Percentiles rank a stretch among this genome's conserved stretches.
Evolutionary conservation across 257 asterid species (phyloP).

Genomic region (Penstemon barbatus): DNA sequence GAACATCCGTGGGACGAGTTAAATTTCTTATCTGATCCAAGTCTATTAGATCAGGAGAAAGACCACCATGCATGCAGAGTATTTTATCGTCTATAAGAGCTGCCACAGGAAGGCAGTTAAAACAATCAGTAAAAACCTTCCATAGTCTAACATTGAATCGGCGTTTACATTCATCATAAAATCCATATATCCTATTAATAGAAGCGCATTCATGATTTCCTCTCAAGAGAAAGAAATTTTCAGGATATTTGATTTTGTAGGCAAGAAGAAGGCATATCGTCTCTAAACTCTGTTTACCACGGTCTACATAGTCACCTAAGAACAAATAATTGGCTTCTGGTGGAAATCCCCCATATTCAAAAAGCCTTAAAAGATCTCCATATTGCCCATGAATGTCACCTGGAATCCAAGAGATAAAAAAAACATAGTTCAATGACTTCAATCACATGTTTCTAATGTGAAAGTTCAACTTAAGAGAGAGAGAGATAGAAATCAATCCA

Average conservation of each 20-base stretch:
- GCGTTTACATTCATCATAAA: slow-evolving; percentile 60
- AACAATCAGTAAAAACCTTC: slow-evolving; percentile 60
- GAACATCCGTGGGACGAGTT: slow-evolving; percentile 60
- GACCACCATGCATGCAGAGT: slow-evolving; percentile 71
- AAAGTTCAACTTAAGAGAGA: not conserved
- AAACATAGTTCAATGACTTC: not conserved
- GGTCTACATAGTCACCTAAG: slow-evolving; percentile 64
- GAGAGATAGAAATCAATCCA: not conserved
- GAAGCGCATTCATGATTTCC: slow-evolving; percentile 67
- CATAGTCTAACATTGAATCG: slow-evolving; percentile 56
- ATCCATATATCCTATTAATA: slow-evolving; percentile 60
- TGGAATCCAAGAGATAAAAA: slow-evolving; percentile 24
- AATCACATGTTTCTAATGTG: not conserved
- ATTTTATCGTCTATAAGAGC: slow-evolving; percentile 63
- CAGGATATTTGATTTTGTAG: slow-evolving; percentile 61
- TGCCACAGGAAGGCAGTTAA: slow-evolving; percentile 65
- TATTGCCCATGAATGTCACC: slow-evolving; percentile 67
- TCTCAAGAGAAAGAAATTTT: slow-evolving; percentile 56
- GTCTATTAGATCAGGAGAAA: slow-evolving; percentile 52
- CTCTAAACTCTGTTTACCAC: slow-evolving; percentile 62
- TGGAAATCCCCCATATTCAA: slow-evolving; percentile 61
- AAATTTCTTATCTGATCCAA: slow-evolving; percentile 55
- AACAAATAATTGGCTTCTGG: slow-evolving; percentile 67
- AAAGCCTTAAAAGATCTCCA: slow-evolving; percentile 62
- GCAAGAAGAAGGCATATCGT: slow-evolving; percentile 64